Percentiles rank a stretch among this genome's conserved stretches.
Conservation (phyloP, 345 rosid species). For the Populus ilicifolia region DNA sequence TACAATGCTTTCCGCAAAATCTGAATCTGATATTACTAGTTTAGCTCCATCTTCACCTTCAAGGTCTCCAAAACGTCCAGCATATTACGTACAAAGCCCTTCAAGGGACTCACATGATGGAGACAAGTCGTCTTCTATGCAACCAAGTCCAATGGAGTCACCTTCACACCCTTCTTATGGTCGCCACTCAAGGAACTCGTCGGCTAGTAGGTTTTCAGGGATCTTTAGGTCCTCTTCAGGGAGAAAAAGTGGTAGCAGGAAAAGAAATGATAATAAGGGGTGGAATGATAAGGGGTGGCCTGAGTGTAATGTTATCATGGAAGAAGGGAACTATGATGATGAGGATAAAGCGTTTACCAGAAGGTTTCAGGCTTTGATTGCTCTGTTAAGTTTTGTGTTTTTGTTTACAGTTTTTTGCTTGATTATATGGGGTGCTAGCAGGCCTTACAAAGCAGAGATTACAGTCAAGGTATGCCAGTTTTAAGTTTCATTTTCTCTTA, state of each 20-base stretch:
- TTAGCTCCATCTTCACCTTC: constrained; percentile 76
- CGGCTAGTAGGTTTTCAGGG: constrained; percentile 78
- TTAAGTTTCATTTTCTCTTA: neutral
- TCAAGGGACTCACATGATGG: constrained; percentile 93
- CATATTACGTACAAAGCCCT: constrained; percentile 77
- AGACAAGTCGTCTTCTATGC: constrained; percentile 70
- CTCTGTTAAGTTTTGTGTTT: constrained; percentile 43
- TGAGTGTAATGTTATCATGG: constrained; percentile 61
- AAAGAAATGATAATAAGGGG: constrained; percentile 18
- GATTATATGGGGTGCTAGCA: constrained; percentile 77
- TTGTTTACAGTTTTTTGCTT: constrained; percentile 63
- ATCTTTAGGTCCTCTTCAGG: constrained; percentile 72
- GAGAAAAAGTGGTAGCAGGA: constrained; percentile 47
- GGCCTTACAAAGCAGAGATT: constrained; percentile 64
- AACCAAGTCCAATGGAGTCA: constrained; percentile 74
- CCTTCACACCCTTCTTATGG: constrained; percentile 79
- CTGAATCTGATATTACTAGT: constrained; percentile 73
- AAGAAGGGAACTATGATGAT: constrained; percentile 72
- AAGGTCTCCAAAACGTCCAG: constrained; percentile 69
- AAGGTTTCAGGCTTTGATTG: constrained; percentile 57
- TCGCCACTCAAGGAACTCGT: constrained; percentile 83
- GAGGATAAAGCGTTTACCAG: constrained; percentile 53
- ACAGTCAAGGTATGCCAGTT: constrained; percentile 47
- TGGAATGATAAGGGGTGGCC: constrained; percentile 81
- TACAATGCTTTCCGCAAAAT: constrained; percentile 56